Conservation (phyloP, 768 basidiomycete genomes). For the Chlorophyllum brunneum region DNA sequence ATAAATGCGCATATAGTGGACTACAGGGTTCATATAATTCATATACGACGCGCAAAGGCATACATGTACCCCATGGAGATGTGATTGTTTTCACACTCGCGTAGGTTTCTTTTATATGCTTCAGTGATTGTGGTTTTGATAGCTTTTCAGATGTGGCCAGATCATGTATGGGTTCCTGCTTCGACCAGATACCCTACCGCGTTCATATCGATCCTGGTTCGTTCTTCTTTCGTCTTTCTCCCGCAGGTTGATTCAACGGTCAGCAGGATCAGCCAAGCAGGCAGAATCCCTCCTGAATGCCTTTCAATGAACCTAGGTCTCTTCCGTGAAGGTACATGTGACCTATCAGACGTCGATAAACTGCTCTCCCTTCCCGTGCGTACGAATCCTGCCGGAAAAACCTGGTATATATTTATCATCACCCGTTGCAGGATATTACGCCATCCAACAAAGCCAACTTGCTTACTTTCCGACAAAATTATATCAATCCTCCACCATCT, state of each 20-base stretch:
- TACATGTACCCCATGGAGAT: slow-evolving; percentile 79
- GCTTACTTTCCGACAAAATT: slow-evolving; percentile 34
- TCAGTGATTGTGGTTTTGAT: neutral
- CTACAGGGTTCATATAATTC: slow-evolving; percentile 88
- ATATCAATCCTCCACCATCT: slow-evolving; percentile 28
- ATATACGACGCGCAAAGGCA: slow-evolving; percentile 60
- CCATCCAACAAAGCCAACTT: slow-evolving; percentile 47
- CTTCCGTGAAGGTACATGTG: slow-evolving; percentile 53
- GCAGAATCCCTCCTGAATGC: slow-evolving; percentile 55
- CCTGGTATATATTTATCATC: neutral
- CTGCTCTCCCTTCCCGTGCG: slow-evolving; percentile 47
- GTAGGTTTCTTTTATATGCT: slow-evolving; percentile 33
- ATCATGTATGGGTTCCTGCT: slow-evolving; percentile 79
- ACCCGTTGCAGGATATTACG: slow-evolving; percentile 45
- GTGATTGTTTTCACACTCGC: slow-evolving; percentile 76
- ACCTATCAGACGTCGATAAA: slow-evolving; percentile 53
- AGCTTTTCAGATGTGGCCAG: slow-evolving; percentile 62
- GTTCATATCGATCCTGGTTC: slow-evolving; percentile 72
- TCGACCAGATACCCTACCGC: slow-evolving; percentile 81
- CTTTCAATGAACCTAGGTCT: slow-evolving; percentile 60
- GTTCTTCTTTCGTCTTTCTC: slow-evolving; percentile 13
- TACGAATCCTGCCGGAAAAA: no score
- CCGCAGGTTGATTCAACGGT: neutral
- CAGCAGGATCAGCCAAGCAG: slow-evolving; percentile 66
- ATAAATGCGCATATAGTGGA: slow-evolving; percentile 45